Base-by-base conservation (phyloP, 768 basidiomycete species). In the Rossbeevera mucosa region DNA sequence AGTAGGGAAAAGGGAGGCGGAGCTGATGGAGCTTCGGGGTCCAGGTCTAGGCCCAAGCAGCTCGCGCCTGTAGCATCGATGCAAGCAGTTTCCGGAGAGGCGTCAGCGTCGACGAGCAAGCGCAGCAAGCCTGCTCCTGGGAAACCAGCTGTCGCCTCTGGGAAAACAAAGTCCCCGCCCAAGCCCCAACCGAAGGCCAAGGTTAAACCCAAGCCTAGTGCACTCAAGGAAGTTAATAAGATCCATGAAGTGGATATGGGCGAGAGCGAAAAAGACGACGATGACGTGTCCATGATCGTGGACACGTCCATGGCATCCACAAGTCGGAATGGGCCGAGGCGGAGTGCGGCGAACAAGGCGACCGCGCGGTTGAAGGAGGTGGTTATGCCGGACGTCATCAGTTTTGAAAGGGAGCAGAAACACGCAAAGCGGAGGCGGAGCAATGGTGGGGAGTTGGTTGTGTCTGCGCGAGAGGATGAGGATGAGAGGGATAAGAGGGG, bases 321-420 rank as follows among this genome's bases (percentile, higher is more conserved):
- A 11, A 50, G 49, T 14, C 66, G 62, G 28, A 45, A 44, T 0
- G 62, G 64, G n/a, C 53, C 51, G 67, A 22, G 74, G 71, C 83
- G 76, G 59, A 74, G 70, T 58, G 92, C 75, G 62, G 81, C 72
- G 54, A 83, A 63, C 68, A 80, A 71, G 49, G 81, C 80, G 8
- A 72, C 66, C 4, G 68, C 71, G 46, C 71, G 71, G 38, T 59
- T 82, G 44, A 73, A 72, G 41, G 71, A 78, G 7, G 71, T 72
- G 47, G 72, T 92, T 51, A 91, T 92, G 83, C 90, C 90, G 0
- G 91, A 93, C 58, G 74, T 90, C 3, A 57, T 83, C 36, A 79
- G 74, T 51, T 92, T 76, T 60, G 80, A 91, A 64, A 78, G 79
- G 59, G 84, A 92, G 71, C 74, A 80, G 73, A 79, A 79, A 58